A percentile compares a stretch with the other conserved stretches of the same genome.
These are phyloP conservation scores for Gonium pectorale DNA, from an alignment of 139 green algal genomes.

Conservation along the genomic window DNA sequence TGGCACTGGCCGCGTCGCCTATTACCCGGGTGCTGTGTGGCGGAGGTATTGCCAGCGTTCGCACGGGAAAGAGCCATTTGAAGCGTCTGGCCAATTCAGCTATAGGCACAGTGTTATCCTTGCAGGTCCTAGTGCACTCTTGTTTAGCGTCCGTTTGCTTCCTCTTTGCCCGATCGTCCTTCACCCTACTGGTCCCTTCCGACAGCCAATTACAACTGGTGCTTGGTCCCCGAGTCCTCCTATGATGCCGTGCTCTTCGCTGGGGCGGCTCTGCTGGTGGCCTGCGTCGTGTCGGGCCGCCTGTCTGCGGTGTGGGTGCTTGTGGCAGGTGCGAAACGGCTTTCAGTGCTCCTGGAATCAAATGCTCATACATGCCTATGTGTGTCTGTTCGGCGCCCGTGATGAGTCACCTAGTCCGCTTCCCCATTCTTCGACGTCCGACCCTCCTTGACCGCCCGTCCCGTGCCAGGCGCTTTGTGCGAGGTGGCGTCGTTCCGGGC, in stretches of 20 bases:
- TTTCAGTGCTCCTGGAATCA: too few species aligned
- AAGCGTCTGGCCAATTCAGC: too few species aligned
- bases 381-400: too few species aligned
- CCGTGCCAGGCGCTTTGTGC: slow-evolving; percentile 35
- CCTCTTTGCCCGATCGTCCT: not conserved
- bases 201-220: slow-evolving; percentile 66
- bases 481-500: slow-evolving; percentile 16
- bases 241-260: slow-evolving; percentile 72
- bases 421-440: too few species aligned
- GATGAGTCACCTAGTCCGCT: too few species aligned
- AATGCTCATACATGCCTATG: too few species aligned
- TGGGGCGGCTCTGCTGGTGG: slow-evolving; percentile 56
- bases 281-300: slow-evolving; percentile 39
- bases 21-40: not conserved
- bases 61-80: not conserved
- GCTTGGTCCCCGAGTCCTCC: slow-evolving; percentile 57
- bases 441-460: not conserved
- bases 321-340: slow-evolving; percentile 49
- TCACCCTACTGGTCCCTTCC: not conserved
- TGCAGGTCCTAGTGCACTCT: too few species aligned
- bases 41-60: not conserved
- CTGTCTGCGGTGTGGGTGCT: slow-evolving; percentile 64
- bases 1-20: not conserved
- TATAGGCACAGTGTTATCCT: too few species aligned
- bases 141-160: too few species aligned